Conservation (phyloP, 495 filamentous ascomycete genomes). For the Aspergillus funiculosus region DNA sequence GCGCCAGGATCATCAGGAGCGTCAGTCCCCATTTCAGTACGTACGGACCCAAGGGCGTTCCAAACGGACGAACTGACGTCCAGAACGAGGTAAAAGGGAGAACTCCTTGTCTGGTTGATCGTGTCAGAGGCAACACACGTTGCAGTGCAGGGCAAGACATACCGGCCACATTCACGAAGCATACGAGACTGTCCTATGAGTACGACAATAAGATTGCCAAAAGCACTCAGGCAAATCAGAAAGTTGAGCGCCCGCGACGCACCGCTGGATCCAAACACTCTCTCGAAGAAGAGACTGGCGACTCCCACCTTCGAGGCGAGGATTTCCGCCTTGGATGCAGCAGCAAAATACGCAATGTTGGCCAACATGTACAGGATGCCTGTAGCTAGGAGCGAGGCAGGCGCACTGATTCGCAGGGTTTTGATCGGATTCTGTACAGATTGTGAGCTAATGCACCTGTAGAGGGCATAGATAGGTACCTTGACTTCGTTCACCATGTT, state of each 20-base stretch:
- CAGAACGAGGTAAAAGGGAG: conserved; percentile 58
- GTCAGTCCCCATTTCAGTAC: conserved; percentile 54
- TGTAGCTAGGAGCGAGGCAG: conserved; percentile 45
- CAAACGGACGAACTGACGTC: conserved; percentile 59
- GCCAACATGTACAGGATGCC: conserved; percentile 53
- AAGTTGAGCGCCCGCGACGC: conserved; percentile 52
- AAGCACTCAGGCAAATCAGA: conserved; percentile 57
- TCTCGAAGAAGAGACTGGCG: conserved; percentile 54
- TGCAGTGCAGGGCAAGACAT: not conserved
- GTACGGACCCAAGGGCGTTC: conserved; percentile 56
- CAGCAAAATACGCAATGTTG: conserved; percentile 59
- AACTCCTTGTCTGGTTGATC: conserved; percentile 51
- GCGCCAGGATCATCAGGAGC: conserved; percentile 58
- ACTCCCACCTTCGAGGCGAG: conserved; percentile 47
- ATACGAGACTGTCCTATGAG: conserved; percentile 53
- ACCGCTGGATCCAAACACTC: conserved; percentile 50
- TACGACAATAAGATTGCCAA: conserved; percentile 58
- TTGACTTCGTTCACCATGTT: conserved; percentile 62
- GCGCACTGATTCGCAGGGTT: conserved; percentile 47
- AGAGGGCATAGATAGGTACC: conserved; percentile 25
- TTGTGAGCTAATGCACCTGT: not conserved
- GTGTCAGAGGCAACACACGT: not conserved
- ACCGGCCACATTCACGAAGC: conserved; percentile 55
- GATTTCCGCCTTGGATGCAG: conserved; percentile 50
- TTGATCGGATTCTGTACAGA: conserved; percentile 49